Evolutionary conservation across 169 alveolate species (phyloP), one percentile per base, ranked within the genome.

Genomic region (Eimeria sp.): DNA sequence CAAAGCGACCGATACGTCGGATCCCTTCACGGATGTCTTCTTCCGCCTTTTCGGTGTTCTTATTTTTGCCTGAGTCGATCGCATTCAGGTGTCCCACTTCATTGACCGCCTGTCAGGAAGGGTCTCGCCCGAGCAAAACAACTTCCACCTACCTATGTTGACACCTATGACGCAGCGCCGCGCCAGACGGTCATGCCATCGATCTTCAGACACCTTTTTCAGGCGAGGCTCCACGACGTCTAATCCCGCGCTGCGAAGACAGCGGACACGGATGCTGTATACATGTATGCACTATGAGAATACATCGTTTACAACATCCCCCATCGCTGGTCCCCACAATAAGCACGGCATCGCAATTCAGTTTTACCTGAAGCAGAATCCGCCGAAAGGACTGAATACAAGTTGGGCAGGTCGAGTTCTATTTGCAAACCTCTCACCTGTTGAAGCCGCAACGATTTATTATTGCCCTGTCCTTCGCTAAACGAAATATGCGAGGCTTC

Each of bases 391-490:
- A 16, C 27, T 30, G 16, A 27, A 51, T 40, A 73, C 83, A 54
- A 13, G 27, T 9, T 16, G n/a, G 16, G 14, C 57, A 40, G 83
- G 5, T 14, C 27, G 30, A 34, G 13, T 40, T 10, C 3, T 18
- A 18, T 40, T 40, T 40, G 14, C 34, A 5, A 6, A 20, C 4
- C 88, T 20, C 87, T 25, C 86, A 96, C 98, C 97, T 97, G 96
- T 98, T 98, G 95, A 98, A 98, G 0, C 99, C 99, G 83, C 97
- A 97, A 4, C 98, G 88, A 96, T 98, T 98, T 43, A 98, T 97
- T 61, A 98, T 63, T 75, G 98, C 98, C 84, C 96, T 95, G 67
- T 97, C 97, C 89, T 94, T 96, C 27, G 89, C 84, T 45, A 97
- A 97, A 63, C 99, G 96, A 83, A 98, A 98, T 65, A 98, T 86